phyloP scores from a whole-genome alignment of 345 rosid species.

The Lenwebbia sp. region DNA sequence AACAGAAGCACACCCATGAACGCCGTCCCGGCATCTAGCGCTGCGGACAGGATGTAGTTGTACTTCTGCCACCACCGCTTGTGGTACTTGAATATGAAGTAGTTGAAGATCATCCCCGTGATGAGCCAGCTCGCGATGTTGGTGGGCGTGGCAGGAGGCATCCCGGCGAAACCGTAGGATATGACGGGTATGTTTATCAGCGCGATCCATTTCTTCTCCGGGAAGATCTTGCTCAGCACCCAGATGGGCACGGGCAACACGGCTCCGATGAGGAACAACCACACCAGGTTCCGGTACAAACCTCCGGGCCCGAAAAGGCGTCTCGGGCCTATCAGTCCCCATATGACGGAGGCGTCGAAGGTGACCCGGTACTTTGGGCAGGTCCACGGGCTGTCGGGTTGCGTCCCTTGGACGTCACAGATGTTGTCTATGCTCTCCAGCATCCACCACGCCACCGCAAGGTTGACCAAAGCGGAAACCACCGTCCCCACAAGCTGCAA shows the following conservation, averaged over 20 bases:
- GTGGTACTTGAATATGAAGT: constrained; percentile 75
- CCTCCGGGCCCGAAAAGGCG: constrained; percentile 92
- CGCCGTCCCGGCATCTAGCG: constrained; percentile 96
- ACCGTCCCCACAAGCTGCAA: constrained; percentile 74
- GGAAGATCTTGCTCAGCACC: constrained; percentile 75
- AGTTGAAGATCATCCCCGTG: constrained; percentile 92
- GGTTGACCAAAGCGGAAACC: constrained; percentile 66
- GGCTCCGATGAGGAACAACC: constrained; percentile 95
- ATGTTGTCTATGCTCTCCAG: constrained; percentile 74
- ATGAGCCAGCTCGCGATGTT: constrained; percentile 95
- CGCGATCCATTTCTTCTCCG: constrained; percentile 92
- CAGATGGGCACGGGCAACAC: constrained; percentile 88
- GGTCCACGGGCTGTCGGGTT: constrained; percentile 97
- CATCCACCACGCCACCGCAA: constrained; percentile 99
- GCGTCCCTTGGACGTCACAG: constrained; percentile 54
- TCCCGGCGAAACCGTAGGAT: constrained; percentile 94
- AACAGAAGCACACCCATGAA: constrained; percentile 94
- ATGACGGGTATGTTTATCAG: constrained; percentile 92
- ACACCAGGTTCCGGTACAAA: constrained; percentile 79
- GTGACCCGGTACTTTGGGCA: constrained; percentile 98
- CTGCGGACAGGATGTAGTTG: constrained; percentile 90
- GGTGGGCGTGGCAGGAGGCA: constrained; percentile 99
- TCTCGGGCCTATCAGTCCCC: constrained; percentile 91
- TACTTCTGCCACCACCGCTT: constrained; percentile 99
- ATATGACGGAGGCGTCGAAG: constrained; percentile 91